Evolutionary conservation across 306 rosid genomes (phyloP), one percentile per base, ranked within the genome.

Genomic region (Cucumis hystrix): DNA sequence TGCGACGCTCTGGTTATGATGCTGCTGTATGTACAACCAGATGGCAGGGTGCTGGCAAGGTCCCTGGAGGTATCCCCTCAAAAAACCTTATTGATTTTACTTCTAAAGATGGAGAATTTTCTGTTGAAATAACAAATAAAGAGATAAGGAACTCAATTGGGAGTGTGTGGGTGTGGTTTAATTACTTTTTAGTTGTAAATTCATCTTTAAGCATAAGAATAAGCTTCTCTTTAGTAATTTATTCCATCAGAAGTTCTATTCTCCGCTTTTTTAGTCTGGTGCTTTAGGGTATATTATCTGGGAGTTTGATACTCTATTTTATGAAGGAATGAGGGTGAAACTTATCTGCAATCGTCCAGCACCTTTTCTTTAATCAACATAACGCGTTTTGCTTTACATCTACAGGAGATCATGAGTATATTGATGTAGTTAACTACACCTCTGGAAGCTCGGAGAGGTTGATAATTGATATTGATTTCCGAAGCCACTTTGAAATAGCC

Each of bases 401-500:
- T 30, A 10, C 89, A 95, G 99, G 99, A 64, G 99, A 95, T 80
- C 90, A 95, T 77, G 97, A 95, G 84, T 95, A 95, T 69, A 86
- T 95, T 76, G 99, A 92, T 79, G 92, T 95, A 82, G 77, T 92
- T 10, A 80, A 83, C 81, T 77, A 80, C 74, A 62, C 61, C 64
- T 78, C 77, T 35, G 97, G 92, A 72, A 82, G 49, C 82, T 82
- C 88, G 10, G 98, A 95, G 83, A 91, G 97, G 37, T 73, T 95
- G 85, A 86, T 95, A 67, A 68, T 96, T 30, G 99, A 96, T 67
- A 85, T 96, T 2, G 99, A 96, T 82, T 96, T 92, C 76, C 84
- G 87, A 60, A 96, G 99, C 87, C 99, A 96, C 86, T 96, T 96
- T 84, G 99, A 96, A 80, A 96, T 96, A 80, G 98, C 99, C 55